Base-by-base conservation (phyloP, 2,329 filamentous ascomycete genomes). In the Paracamarosporium sp. region DNA sequence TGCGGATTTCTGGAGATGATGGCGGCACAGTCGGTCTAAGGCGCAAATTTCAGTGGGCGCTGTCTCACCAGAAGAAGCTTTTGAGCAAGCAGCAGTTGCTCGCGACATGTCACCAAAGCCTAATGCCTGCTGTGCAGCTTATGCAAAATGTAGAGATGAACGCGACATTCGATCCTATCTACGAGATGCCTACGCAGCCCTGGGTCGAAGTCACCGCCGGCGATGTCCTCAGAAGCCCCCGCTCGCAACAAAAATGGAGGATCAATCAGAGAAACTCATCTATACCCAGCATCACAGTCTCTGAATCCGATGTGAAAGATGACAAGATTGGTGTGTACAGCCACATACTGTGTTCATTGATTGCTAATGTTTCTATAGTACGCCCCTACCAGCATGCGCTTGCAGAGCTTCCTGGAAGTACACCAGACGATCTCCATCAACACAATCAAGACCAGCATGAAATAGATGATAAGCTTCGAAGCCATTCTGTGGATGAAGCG, bases 1-100 rank as follows among this genome's bases (percentile, higher is more conserved):
- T 66, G 17, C 64, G 62, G 30, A 60, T 59, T 4, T 59, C 54
- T 40, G 64, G 64, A 46, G 64, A 72, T 56, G 64, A 69, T 15
- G 56, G 62, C 13, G 64, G 65, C 50, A 53, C 62, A 45, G 59
- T 53, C 33, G 59, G 50, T 35, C 61, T 70, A 53, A 69, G 58
- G 56, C 67, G 64, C 13, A 73, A 65, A 54, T 68, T 72, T 27
- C 70, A 72, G 25, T 74, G 71, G 68, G 60, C 68, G 3, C 28
- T 72, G 12, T 60, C 59, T 30, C 66, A 75, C 36, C 72, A 73
- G 40, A 66, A 68, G 22, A 68, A 63, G 47, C 61, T 73, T 25
- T n/a, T 54, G 35, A 59, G 55, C 46, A 63, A 64, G 54, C 56
- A 64, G 60, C 56, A 62, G 31, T 48, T 62, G 8, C 57, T 76